Evolutionary conservation across 805 yeast species (phyloP).

Genomic region (Ogataea ganodermae): DNA sequence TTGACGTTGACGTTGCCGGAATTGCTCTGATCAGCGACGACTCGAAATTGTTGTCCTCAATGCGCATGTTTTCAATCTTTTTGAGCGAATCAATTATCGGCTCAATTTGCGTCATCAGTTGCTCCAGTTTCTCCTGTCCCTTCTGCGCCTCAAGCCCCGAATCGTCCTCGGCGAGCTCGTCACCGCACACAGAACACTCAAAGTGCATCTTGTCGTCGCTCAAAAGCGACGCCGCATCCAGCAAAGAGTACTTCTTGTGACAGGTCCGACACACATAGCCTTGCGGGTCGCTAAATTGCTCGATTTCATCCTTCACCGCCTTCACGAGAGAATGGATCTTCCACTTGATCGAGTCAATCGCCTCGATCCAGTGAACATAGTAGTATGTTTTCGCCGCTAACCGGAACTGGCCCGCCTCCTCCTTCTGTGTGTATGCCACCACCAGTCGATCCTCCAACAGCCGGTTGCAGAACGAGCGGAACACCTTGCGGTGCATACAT

Average conservation of each 20-base stretch:
- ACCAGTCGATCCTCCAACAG: slow-evolving; percentile 83
- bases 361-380: slow-evolving; percentile 80
- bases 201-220: slow-evolving; percentile 82
- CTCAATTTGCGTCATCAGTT: slow-evolving; percentile 84
- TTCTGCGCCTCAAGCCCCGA: slow-evolving; percentile 77
- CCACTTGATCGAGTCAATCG: slow-evolving; percentile 96
- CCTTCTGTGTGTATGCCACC: slow-evolving; percentile 70
- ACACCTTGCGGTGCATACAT: slow-evolving; percentile 83
- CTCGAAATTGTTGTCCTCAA: slow-evolving; percentile 90
- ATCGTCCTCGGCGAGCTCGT: slow-evolving; percentile 81
- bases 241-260: slow-evolving; percentile 73
- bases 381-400: slow-evolving; percentile 80
- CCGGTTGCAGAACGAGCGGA: slow-evolving; percentile 78
- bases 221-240: slow-evolving; percentile 83
- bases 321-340: slow-evolving; percentile 86
- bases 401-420: slow-evolving; percentile 63
- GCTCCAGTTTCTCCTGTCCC: slow-evolving; percentile 79
- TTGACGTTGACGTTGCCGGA: slow-evolving; percentile 75
- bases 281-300: slow-evolving; percentile 85
- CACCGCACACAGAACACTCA: slow-evolving; percentile 82
- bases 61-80: slow-evolving; percentile 74
- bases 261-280: slow-evolving; percentile 92
- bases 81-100: slow-evolving; percentile 83
- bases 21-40: slow-evolving; percentile 76
- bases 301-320: slow-evolving; percentile 75